Conservation (phyloP, 2,329 filamentous ascomycete genomes). For the Sarocladiaceae sp. region DNA sequence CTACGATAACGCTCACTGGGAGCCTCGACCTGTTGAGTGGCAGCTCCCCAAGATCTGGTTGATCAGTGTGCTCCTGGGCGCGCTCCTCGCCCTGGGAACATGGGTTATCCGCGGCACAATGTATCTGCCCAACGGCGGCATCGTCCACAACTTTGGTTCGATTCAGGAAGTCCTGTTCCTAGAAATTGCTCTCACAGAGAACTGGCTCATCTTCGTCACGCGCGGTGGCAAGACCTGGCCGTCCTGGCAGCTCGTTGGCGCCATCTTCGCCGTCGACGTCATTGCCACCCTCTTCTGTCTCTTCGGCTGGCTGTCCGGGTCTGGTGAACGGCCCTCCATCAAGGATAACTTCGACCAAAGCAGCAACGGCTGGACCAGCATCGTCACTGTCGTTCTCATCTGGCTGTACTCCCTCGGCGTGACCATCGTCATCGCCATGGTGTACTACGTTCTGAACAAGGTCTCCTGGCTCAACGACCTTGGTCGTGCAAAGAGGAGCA, state of each 20-base stretch:
- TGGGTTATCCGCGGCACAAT: constrained; percentile 68
- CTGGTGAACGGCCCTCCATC: constrained; percentile 28
- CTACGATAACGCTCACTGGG: constrained; percentile 73
- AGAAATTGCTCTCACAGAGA: constrained; percentile 66
- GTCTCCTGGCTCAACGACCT: constrained; percentile 54
- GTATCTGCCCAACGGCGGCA: constrained; percentile 63
- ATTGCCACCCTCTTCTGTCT: constrained; percentile 67
- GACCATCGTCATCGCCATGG: constrained; percentile 58
- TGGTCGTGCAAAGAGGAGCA: constrained; percentile 54
- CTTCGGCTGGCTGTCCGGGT: constrained; percentile 66
- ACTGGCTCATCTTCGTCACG: constrained; percentile 75
- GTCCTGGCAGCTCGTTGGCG: constrained; percentile 65
- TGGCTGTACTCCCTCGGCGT: constrained; percentile 63
- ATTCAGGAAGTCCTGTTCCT: constrained; percentile 71
- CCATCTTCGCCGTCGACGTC: constrained; percentile 66
- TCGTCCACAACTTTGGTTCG: constrained; percentile 68
- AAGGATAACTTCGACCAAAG: constrained; percentile 28
- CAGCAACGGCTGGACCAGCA: constrained; percentile 35
- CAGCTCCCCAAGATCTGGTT: constrained; percentile 78
- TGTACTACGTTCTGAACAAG: constrained; percentile 57
- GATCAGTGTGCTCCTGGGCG: constrained; percentile 62
- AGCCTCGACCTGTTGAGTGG: constrained; percentile 71
- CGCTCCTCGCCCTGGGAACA: constrained; percentile 61
- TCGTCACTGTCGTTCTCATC: constrained; percentile 58
- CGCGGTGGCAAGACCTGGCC: constrained; percentile 67